These are phyloP conservation scores for Geranomyces michiganensis DNA, from an alignment of 192 early-diverging fungal species.

Conservation along the genomic window DNA sequence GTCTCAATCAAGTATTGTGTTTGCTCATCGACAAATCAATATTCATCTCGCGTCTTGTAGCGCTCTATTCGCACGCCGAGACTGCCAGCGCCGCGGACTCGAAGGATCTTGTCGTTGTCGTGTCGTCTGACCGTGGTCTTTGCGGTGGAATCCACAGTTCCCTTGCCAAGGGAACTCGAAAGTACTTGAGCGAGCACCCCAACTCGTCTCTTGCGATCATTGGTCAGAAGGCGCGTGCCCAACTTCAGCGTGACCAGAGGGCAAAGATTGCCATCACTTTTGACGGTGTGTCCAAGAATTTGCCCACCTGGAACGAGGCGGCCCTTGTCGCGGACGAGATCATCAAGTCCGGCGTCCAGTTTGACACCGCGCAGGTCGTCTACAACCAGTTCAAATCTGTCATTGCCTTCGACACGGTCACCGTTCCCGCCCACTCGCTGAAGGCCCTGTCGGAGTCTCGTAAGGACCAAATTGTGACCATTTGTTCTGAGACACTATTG, in stretches of 20 bases:
- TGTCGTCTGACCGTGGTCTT: constrained; percentile 96
- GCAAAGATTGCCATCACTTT: constrained; percentile 82
- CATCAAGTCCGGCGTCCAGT: constrained; percentile 49
- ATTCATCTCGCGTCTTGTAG: constrained; percentile 41
- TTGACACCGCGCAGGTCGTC: constrained; percentile 76
- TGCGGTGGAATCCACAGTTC: constrained; percentile 99
- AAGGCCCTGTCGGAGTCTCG: constrained; percentile 72
- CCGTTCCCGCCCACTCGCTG: constrained; percentile 67
- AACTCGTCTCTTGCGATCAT: constrained; percentile 70
- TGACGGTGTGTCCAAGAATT: constrained; percentile 88
- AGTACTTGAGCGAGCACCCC: constrained; percentile 57
- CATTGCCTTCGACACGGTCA: constrained; percentile 86
- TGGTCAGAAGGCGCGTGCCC: constrained; percentile 88
- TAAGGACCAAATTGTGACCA: constrained; percentile 37
- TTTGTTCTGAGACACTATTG: too few relatives aligned
- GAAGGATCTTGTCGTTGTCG: constrained; percentile 75
- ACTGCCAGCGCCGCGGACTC: constrained; percentile 64
- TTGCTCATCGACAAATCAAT: neutral
- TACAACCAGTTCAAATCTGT: constrained; percentile 96
- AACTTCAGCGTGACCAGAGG: constrained; percentile 79
- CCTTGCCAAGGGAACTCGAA: constrained; percentile 82
- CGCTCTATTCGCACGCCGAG: constrained; percentile 73
- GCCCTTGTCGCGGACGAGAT: constrained; percentile 80
- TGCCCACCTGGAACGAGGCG: constrained; percentile 89
- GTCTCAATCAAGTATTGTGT: constrained; percentile 5